Conservation (phyloP, 768 basidiomycete genomes). For the Leccinum boreale region DNA sequence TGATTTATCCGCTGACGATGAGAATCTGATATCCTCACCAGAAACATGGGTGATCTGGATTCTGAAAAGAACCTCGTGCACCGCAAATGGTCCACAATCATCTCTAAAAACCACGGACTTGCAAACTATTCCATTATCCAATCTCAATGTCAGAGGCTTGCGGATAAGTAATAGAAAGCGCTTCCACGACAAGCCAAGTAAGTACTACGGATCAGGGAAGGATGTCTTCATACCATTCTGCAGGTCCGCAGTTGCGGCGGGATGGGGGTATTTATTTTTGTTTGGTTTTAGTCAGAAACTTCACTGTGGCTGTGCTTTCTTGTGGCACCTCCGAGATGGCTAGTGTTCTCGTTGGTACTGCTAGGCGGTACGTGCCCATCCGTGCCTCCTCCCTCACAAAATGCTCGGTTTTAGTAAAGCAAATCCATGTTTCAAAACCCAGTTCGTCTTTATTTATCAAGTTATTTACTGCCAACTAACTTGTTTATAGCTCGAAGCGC, state of each 20-base stretch:
- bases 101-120: neutral
- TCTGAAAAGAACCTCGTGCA: neutral
- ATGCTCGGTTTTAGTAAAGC: constrained; percentile 4
- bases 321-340: constrained; percentile 11
- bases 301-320: neutral
- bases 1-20: neutral
- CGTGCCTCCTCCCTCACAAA: neutral
- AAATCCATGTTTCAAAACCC: constrained; percentile 20
- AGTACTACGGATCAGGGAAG: neutral
- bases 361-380: constrained; percentile 9
- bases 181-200: neutral
- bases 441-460: constrained; percentile 17
- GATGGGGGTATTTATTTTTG: constrained; percentile 9
- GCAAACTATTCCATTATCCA: neutral
- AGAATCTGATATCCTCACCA: neutral
- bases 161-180: neutral
- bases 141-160: neutral
- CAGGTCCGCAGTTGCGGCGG: too few species aligned
- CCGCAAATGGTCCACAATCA: neutral
- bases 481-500: constrained; percentile 14
- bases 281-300: constrained; percentile 3
- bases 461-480: neutral
- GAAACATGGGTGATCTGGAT: neutral
- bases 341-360: constrained; percentile 7
- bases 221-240: neutral